Evolutionary conservation across 2,329 filamentous ascomycete genomes (phyloP).

Genomic region (Colletotrichum cuscutae): DNA sequence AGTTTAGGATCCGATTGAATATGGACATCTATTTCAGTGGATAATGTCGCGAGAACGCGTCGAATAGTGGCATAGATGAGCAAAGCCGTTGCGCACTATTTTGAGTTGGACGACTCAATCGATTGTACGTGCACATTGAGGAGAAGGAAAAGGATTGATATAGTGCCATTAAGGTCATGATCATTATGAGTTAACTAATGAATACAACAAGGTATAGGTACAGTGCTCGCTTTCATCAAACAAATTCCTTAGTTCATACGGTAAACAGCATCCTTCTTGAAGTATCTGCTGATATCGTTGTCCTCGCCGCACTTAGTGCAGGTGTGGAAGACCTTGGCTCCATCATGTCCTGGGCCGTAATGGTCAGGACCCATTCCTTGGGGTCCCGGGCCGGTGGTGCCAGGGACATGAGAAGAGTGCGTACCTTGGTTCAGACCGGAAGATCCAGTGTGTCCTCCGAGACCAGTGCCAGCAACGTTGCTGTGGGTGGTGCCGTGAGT

Average conservation of each 20-base stretch:
- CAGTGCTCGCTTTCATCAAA: slow-evolving; percentile 6
- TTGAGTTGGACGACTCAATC: too few species aligned
- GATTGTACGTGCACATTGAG: too few species aligned
- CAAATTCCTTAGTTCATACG: slow-evolving; percentile 21
- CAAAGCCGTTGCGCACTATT: too few species aligned
- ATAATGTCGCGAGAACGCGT: too few species aligned
- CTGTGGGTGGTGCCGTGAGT: not conserved
- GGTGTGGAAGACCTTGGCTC: slow-evolving; percentile 35
- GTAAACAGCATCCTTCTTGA: slow-evolving; percentile 36
- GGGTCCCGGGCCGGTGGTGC: slow-evolving; percentile 10
- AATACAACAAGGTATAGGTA: slow-evolving; percentile 11
- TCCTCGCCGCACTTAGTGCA: slow-evolving; percentile 33
- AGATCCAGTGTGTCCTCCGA: slow-evolving; percentile 19
- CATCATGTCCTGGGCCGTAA: slow-evolving; percentile 35
- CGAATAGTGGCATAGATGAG: too few species aligned
- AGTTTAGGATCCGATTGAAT: too few species aligned
- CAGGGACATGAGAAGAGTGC: slow-evolving; percentile 8
- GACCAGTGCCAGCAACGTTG: slow-evolving; percentile 5
- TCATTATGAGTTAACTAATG: slow-evolving; percentile 16
- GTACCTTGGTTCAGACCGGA: slow-evolving; percentile 23
- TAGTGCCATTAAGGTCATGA: slow-evolving; percentile 6
- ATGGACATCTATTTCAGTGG: too few species aligned
- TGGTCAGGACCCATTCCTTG: slow-evolving; percentile 30
- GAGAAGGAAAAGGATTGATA: too few species aligned
- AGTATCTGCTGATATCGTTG: slow-evolving; percentile 37